Percentiles rank a stretch among this genome's conserved stretches.
Evolutionary conservation across 228 moss, liverwort and hornwort species (phyloP).

Genomic region (Sphagnum magellanicum): DNA sequence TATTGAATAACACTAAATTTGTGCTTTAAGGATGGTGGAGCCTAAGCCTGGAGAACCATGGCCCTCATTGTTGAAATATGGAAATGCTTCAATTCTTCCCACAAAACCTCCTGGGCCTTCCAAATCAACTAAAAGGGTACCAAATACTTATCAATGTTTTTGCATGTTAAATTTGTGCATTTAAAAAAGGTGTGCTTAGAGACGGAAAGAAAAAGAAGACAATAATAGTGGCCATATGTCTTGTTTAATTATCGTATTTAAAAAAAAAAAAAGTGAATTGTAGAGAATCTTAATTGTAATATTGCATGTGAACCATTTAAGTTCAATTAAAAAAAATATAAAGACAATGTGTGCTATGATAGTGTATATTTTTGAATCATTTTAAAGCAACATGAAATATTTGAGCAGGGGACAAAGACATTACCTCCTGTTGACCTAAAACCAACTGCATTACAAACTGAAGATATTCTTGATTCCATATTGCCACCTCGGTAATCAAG

Average conservation of each 20-base stretch:
- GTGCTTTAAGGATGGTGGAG: slow-evolving; percentile 12
- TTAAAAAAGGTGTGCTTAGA: neutral
- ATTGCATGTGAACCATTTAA: neutral
- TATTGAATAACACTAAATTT: too few species aligned
- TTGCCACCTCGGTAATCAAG: slow-evolving; percentile 65
- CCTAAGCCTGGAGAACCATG: slow-evolving; percentile 44
- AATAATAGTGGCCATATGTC: neutral
- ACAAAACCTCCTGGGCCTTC: slow-evolving; percentile 34
- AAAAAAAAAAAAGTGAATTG: neutral
- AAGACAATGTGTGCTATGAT: neutral
- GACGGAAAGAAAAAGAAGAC: slow-evolving; percentile 8
- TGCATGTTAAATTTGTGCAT: neutral
- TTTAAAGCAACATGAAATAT: too few species aligned
- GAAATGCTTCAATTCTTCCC: slow-evolving; percentile 48
- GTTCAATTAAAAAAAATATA: neutral
- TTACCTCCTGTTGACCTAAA: slow-evolving; percentile 35
- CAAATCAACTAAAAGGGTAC: slow-evolving; percentile 22
- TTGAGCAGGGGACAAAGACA: slow-evolving; percentile 26
- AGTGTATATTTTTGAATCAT: too few species aligned
- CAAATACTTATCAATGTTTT: neutral
- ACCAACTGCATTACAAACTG: slow-evolving; percentile 57
- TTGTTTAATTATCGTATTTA: neutral
- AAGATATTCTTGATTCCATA: slow-evolving; percentile 84
- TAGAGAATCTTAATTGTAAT: neutral
- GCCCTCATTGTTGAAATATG: slow-evolving; percentile 73